Evolutionary conservation across 169 alveolate species (phyloP).

Genomic region (Pseudocohnilembus persalinus): DNA sequence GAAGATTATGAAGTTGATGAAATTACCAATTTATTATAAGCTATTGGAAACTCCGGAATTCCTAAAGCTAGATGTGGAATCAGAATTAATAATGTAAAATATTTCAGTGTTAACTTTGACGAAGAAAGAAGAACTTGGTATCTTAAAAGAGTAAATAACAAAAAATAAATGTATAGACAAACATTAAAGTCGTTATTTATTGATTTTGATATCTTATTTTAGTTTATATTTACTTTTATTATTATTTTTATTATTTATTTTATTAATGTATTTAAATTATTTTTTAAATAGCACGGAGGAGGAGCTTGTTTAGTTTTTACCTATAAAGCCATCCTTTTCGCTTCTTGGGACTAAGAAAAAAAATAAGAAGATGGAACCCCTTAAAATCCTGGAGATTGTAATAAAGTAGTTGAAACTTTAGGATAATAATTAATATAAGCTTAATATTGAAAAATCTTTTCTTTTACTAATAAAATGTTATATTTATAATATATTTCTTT

Average conservation of each 20-base stretch:
- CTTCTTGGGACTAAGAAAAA: background rate
- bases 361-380: background rate
- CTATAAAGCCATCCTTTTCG: background rate
- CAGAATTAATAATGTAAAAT: background rate
- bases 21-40: background rate
- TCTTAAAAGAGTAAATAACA: background rate
- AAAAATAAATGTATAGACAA: no score
- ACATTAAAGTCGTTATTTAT: no score
- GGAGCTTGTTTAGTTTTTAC: background rate
- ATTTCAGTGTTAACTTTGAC: background rate
- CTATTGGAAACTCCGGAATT: background rate
- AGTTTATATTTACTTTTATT: no score
- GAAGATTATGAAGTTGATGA: background rate
- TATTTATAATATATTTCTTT: no score
- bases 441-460: background rate
- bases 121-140: background rate
- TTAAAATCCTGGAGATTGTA: background rate
- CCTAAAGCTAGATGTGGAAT: background rate
- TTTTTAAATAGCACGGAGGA: background rate
- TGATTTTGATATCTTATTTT: no score
- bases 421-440: background rate
- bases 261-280: no score
- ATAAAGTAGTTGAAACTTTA: background rate
- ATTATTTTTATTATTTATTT: no score
- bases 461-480: no score